Conservation (phyloP, 1,284 basidiomycete species). For the Microbotryum violaceum region DNA sequence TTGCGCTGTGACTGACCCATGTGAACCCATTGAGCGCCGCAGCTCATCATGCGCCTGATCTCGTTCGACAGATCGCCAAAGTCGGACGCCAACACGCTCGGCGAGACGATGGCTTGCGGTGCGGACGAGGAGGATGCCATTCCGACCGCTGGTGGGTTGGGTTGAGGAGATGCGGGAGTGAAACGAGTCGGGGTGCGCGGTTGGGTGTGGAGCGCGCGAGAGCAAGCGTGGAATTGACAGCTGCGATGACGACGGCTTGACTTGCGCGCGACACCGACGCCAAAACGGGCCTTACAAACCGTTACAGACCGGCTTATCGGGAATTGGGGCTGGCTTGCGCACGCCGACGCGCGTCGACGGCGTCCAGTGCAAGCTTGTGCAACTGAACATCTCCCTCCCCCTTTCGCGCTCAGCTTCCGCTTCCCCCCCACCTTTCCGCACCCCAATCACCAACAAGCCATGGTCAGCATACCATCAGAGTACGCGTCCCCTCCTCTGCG, state of each 20-base stretch:
- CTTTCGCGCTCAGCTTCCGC: too few species aligned
- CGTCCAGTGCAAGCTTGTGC: too few species aligned
- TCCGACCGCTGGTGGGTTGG: too few species aligned
- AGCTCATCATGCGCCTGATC: slow-evolving; percentile 85
- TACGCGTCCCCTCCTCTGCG: background rate
- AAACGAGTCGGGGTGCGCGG: background rate
- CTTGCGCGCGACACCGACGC: too few species aligned
- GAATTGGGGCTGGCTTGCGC: too few species aligned
- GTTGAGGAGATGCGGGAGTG: too few species aligned
- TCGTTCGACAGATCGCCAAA: slow-evolving; percentile 84
- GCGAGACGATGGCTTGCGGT: slow-evolving; percentile 32
- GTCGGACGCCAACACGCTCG: slow-evolving; percentile 54
- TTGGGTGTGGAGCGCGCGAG: background rate
- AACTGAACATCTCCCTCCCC: too few species aligned
- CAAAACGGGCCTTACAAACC: too few species aligned
- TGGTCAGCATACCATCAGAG: slow-evolving; percentile 2
- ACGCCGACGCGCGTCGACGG: too few species aligned
- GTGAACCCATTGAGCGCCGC: slow-evolving; percentile 89
- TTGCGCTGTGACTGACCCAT: slow-evolving; percentile 60
- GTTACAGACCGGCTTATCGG: too few species aligned
- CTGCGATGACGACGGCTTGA: too few species aligned
- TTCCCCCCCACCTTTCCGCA: background rate
- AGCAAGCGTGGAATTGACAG: background rate
- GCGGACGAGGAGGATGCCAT: background rate
- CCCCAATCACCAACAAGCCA: too few species aligned